Conservation (phyloP, 2,329 filamentous ascomycete genomes). For the Pestalotiopsis sp. region DNA sequence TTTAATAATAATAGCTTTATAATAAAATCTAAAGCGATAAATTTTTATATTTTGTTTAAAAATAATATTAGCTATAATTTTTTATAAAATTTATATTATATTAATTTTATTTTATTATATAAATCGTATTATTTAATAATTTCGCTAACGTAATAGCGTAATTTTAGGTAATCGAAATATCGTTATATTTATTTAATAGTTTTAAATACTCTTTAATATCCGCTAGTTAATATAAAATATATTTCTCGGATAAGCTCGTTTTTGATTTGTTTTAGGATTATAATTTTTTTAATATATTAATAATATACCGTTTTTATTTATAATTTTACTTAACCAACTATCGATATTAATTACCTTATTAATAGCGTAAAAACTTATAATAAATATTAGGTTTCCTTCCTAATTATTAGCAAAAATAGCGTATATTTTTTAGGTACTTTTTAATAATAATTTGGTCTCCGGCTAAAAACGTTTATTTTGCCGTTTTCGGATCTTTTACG, state of each 20-base stretch:
- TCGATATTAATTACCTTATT: not conserved
- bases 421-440: too few relatives aligned
- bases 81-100: not conserved
- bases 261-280: not conserved
- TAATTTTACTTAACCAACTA: not conserved
- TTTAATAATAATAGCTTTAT: not conserved
- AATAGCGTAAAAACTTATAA: not conserved
- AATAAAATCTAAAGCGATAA: not conserved
- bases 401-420: too few relatives aligned
- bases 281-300: too few relatives aligned
- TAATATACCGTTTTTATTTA: not conserved
- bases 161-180: not conserved
- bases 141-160: not conserved
- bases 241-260: not conserved
- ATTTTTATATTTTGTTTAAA: not conserved
- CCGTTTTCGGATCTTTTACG: too few relatives aligned
- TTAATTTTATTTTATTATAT: not conserved
- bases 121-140: not conserved
- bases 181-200: too few relatives aligned
- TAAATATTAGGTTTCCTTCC: too few relatives aligned
- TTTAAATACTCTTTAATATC: not conserved
- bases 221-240: not conserved
- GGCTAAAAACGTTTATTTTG: too few relatives aligned
- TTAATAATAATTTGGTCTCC: too few relatives aligned
- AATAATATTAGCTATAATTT: not conserved